phyloP scores from a whole-genome alignment of 306 rosid genomes.

The Lotus japonicus region DNA sequence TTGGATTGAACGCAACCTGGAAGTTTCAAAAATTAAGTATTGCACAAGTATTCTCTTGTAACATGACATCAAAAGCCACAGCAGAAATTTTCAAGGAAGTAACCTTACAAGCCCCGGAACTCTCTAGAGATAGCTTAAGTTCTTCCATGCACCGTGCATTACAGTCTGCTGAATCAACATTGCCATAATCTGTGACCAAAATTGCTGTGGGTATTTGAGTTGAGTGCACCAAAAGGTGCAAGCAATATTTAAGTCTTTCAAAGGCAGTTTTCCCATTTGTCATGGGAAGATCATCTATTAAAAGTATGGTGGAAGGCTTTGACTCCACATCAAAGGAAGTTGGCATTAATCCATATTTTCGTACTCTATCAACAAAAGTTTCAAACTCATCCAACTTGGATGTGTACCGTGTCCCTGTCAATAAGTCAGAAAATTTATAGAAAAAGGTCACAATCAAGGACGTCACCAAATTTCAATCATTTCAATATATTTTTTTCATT shows the following conservation, averaged over 20 bases:
- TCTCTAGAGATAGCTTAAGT: constrained; percentile 59
- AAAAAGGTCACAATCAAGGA: constrained; percentile 5
- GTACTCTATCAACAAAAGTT: constrained; percentile 67
- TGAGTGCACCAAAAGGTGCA: constrained; percentile 59
- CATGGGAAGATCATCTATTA: constrained; percentile 87
- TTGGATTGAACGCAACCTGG: constrained; percentile 88
- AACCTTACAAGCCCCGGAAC: constrained; percentile 98
- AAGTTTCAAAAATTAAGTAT: constrained; percentile 26
- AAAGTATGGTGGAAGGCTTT: constrained; percentile 55
- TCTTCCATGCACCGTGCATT: constrained; percentile 49
- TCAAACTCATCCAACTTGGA: constrained; percentile 94
- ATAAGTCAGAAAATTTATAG: constrained; percentile 17
- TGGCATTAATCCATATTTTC: constrained; percentile 68
- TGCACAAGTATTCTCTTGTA: constrained; percentile 11
- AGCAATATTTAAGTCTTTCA: constrained; percentile 58
- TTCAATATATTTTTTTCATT: background rate
- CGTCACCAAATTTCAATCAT: constrained; percentile 3
- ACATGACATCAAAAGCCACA: background rate
- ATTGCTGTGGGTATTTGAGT: constrained; percentile 79
- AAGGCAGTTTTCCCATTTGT: constrained; percentile 58
- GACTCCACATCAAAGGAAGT: constrained; percentile 45
- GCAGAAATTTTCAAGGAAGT: constrained; percentile 42
- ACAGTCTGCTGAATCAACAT: constrained; percentile 60
- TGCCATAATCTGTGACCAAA: constrained; percentile 61
- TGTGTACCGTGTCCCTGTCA: constrained; percentile 59